These are phyloP conservation scores for Williopsis jadinii DNA, from an alignment of 1,139 yeast genomes.

Conservation along the genomic window DNA sequence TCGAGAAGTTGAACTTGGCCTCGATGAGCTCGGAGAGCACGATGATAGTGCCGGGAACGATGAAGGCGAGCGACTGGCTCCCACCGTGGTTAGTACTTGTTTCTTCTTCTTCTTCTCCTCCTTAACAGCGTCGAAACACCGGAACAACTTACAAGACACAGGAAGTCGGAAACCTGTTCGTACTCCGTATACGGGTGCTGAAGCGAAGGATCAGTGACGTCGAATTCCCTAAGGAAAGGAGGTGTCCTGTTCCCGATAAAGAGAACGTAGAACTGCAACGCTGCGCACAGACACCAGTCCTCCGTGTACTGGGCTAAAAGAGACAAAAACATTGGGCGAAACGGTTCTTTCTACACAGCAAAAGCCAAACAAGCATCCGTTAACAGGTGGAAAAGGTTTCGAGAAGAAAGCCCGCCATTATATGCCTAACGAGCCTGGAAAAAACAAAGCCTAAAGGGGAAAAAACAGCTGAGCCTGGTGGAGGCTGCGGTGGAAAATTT, in stretches of 20 bases:
- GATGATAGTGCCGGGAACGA: conserved; percentile 27
- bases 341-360: no score
- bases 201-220: conserved; percentile 44
- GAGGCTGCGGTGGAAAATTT: no score
- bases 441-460: no score
- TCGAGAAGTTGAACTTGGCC: conserved; percentile 4
- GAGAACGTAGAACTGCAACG: conserved; percentile 5
- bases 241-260: conserved; percentile 6
- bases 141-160: conserved; percentile 26
- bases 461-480: no score
- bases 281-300: conserved; percentile 8
- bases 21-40: conserved; percentile 1
- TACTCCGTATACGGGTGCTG: conserved; percentile 65
- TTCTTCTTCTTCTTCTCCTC: no score
- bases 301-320: conserved; percentile 4
- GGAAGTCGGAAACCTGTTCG: conserved; percentile 48
- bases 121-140: background rate
- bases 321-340: background rate
- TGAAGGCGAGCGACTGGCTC: conserved; percentile 1
- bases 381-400: no score
- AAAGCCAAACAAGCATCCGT: no score
- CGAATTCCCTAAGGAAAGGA: conserved; percentile 71
- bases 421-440: no score
- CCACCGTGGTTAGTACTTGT: no score
- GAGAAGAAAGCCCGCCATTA: no score